A percentile compares a stretch with the other conserved stretches of the same genome.
Evolutionary conservation across 495 filamentous ascomycete genomes (phyloP).

Genomic region (Penicillium dipodomyicola): DNA sequence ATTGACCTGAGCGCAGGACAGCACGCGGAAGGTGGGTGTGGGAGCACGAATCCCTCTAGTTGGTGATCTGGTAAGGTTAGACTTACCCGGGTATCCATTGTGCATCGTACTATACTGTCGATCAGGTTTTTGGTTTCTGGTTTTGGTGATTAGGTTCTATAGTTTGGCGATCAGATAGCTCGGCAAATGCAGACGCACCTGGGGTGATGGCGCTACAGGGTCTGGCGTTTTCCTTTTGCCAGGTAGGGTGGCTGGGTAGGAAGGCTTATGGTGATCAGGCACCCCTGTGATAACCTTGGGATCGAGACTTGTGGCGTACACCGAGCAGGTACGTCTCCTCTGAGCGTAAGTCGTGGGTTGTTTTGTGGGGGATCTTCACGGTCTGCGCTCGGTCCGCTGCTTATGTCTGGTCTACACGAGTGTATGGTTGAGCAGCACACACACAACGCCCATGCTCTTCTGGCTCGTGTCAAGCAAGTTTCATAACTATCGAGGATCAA

Average conservation of each 20-base stretch:
- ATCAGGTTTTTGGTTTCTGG: background rate
- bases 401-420: background rate
- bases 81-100: background rate
- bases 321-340: background rate
- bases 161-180: background rate
- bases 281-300: background rate
- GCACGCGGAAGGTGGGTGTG: background rate
- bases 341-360: background rate
- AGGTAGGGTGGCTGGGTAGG: background rate
- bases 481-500: background rate
- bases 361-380: background rate
- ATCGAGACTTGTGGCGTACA: background rate
- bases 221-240: background rate
- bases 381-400: conserved; percentile 4
- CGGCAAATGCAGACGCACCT: conserved; percentile 2
- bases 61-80: background rate
- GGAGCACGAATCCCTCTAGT: background rate
- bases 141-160: conserved; percentile 5
- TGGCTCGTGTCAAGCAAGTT: background rate
- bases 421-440: background rate
- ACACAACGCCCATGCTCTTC: background rate
- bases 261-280: background rate
- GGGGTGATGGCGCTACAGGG: conserved; percentile 7
- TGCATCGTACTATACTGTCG: background rate
- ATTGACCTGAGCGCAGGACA: background rate